phyloP scores from a whole-genome alignment of 345 rosid species.

The Hibiscus syriacus region DNA sequence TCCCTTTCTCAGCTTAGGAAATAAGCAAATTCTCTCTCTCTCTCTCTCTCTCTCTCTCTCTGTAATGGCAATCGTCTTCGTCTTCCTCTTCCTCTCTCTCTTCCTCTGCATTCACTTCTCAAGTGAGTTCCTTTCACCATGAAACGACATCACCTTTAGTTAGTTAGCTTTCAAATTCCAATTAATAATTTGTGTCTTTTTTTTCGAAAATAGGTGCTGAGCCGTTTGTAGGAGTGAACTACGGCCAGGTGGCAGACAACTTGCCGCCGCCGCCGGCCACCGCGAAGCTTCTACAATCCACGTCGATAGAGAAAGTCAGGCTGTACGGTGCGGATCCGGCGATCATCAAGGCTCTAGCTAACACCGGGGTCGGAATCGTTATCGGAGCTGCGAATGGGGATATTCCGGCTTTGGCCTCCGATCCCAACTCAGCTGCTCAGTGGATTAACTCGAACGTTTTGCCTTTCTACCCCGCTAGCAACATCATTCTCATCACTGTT shows the following conservation, averaged over 20 bases:
- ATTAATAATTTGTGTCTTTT: too few species aligned
- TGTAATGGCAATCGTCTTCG: slow-evolving; percentile 28
- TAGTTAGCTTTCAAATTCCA: too few species aligned
- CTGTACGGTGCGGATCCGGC: slow-evolving; percentile 85
- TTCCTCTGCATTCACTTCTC: slow-evolving; percentile 24
- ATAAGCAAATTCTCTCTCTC: not conserved
- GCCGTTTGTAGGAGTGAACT: slow-evolving; percentile 76
- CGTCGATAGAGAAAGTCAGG: slow-evolving; percentile 60
- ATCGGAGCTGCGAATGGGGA: slow-evolving; percentile 78
- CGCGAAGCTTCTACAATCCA: slow-evolving; percentile 71
- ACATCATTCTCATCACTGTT: slow-evolving; percentile 68
- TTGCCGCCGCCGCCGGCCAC: slow-evolving; percentile 83
- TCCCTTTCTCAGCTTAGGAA: slow-evolving; percentile 1
- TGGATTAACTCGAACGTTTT: slow-evolving; percentile 74
- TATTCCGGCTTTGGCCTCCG: slow-evolving; percentile 67
- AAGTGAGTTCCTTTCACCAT: slow-evolving; percentile 28
- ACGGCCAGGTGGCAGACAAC: slow-evolving; percentile 85
- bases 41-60: not conserved
- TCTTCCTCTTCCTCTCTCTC: slow-evolving; percentile 32
- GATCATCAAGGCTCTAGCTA: slow-evolving; percentile 65
- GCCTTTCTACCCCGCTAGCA: slow-evolving; percentile 76
- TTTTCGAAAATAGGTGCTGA: slow-evolving; percentile 59
- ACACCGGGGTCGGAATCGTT: slow-evolving; percentile 67
- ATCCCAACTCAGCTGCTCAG: slow-evolving; percentile 63
- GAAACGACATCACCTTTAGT: not conserved